Percentiles rank a stretch among this genome's conserved stretches.
Conservation (phyloP, 805 yeast genomes). For the Wickerhamiella sergipiensis region DNA sequence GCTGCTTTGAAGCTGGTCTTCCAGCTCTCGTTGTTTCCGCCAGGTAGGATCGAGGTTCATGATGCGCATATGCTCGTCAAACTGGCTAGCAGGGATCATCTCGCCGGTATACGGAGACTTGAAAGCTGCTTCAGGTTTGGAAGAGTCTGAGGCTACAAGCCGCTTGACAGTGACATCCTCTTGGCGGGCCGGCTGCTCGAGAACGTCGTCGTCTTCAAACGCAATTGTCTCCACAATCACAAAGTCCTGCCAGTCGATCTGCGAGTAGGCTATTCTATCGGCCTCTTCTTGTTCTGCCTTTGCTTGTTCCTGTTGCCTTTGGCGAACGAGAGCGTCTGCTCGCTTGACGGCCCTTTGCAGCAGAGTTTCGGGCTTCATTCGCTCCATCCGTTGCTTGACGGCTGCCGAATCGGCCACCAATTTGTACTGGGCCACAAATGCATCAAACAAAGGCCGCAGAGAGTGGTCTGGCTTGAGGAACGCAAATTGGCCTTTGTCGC, state of each 20-base stretch:
- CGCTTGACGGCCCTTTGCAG: constrained; percentile 8
- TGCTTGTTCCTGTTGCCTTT: constrained; percentile 26
- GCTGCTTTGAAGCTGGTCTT: constrained; percentile 21
- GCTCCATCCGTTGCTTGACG: constrained; percentile 15
- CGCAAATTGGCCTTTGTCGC: constrained; percentile 50
- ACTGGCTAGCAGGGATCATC: constrained; percentile 53
- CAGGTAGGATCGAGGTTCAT: constrained; percentile 68
- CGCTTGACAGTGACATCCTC: background rate
- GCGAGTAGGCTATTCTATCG: constrained; percentile 42
- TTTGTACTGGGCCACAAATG: constrained; percentile 44
- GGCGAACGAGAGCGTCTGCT: constrained; percentile 4
- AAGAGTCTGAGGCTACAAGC: constrained; percentile 26
- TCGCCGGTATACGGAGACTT: constrained; percentile 72
- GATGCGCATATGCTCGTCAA: constrained; percentile 51
- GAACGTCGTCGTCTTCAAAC: constrained; percentile 24
- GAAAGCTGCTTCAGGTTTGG: constrained; percentile 27
- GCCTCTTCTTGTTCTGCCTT: constrained; percentile 21
- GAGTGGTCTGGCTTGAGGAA: constrained; percentile 53
- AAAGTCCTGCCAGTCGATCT: constrained; percentile 83
- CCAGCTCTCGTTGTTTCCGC: constrained; percentile 42
- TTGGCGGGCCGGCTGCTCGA: background rate
- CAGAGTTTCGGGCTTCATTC: constrained; percentile 13
- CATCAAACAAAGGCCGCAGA: constrained; percentile 36
- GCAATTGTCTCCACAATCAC: constrained; percentile 53
- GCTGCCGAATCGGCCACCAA: constrained; percentile 21